These are phyloP conservation scores for Berberis thunbergii DNA, from an alignment of 164 flowering plant species.

Conservation along the genomic window DNA sequence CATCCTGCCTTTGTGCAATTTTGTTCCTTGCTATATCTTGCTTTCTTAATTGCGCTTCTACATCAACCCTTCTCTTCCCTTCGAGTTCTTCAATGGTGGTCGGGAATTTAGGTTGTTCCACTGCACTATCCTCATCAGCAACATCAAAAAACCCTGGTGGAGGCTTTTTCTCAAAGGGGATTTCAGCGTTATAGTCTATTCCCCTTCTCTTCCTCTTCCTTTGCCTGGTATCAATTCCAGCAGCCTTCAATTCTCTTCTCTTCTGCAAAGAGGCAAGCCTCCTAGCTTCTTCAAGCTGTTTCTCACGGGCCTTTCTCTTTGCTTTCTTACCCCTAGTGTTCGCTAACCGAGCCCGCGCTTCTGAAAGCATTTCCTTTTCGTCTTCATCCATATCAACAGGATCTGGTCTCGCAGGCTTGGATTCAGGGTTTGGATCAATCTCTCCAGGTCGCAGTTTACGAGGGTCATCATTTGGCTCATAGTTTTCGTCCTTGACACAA, in stretches of 20 bases:
- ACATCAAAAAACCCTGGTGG: slow-evolving; percentile 92
- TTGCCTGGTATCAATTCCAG: slow-evolving; percentile 75
- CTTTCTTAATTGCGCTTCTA: slow-evolving; percentile 80
- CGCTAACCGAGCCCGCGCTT: slow-evolving; percentile 91
- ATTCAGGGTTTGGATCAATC: slow-evolving; percentile 95
- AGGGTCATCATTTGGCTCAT: slow-evolving; percentile 90
- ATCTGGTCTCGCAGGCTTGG: slow-evolving; percentile 98
- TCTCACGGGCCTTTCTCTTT: slow-evolving; percentile 94
- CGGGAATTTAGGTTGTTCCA: slow-evolving; percentile 73
- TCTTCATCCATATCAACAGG: slow-evolving; percentile 99
- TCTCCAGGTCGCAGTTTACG: slow-evolving; percentile 93
- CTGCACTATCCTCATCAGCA: slow-evolving; percentile 67
- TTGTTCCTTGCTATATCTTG: slow-evolving; percentile 86
- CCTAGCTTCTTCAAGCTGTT: slow-evolving; percentile 98
- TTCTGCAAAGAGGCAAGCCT: slow-evolving; percentile 97
- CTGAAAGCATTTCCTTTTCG: slow-evolving; percentile 99
- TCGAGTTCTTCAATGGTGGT: slow-evolving; percentile 96
- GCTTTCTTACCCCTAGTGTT: slow-evolving; percentile 98
- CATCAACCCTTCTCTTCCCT: slow-evolving; percentile 85
- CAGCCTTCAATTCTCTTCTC: slow-evolving; percentile 92
- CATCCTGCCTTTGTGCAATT: slow-evolving; percentile 92
- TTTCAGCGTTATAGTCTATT: slow-evolving; percentile 93
- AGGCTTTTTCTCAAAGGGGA: slow-evolving; percentile 97
- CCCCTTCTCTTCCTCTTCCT: slow-evolving; percentile 88
- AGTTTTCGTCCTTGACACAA: slow-evolving; percentile 87